Conservation (phyloP, 2,329 filamentous ascomycete genomes). For the Phaeosphaeriaceae sp. region DNA sequence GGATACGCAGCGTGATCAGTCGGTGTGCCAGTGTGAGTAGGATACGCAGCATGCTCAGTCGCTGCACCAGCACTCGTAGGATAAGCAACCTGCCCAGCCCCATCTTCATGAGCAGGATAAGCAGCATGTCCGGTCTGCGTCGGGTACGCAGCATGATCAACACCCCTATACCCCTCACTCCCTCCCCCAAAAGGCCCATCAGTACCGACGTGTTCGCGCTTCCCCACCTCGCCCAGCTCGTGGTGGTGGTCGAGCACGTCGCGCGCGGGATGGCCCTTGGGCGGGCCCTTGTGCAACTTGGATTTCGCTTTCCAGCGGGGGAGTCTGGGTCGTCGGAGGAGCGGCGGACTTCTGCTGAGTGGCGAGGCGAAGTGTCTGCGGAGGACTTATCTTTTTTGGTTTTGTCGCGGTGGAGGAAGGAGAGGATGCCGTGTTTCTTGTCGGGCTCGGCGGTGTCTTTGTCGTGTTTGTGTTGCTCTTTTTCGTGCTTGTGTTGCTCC, state of each 20-base stretch:
- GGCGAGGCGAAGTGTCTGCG: constrained; percentile 23
- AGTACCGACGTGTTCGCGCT: constrained; percentile 36
- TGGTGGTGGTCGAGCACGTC: constrained; percentile 34
- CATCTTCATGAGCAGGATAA: too few relatives aligned
- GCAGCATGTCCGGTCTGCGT: too few relatives aligned
- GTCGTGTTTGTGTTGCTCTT: constrained; percentile 25
- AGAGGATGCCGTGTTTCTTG: constrained; percentile 48
- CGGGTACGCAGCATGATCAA: too few relatives aligned
- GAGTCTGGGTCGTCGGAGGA: constrained; percentile 21
- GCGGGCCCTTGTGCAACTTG: constrained; percentile 52
- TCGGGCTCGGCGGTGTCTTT: constrained; percentile 41
- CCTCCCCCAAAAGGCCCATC: constrained; percentile 40
- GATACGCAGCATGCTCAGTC: too few relatives aligned
- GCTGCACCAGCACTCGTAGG: too few relatives aligned
- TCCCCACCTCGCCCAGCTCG: constrained; percentile 19
- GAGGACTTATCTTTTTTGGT: constrained; percentile 40
- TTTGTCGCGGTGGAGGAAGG: constrained; percentile 52
- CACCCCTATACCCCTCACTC: neutral
- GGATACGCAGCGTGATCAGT: too few relatives aligned
- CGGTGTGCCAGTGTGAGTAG: too few relatives aligned
- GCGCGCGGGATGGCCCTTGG: constrained; percentile 41
- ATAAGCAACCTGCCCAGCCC: too few relatives aligned
- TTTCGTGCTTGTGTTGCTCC: constrained; percentile 24
- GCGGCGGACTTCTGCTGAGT: constrained; percentile 13
- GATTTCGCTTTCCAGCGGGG: constrained; percentile 39